Conservation (phyloP, 2,329 filamentous ascomycete genomes). For the Penicillium sumatraense region DNA sequence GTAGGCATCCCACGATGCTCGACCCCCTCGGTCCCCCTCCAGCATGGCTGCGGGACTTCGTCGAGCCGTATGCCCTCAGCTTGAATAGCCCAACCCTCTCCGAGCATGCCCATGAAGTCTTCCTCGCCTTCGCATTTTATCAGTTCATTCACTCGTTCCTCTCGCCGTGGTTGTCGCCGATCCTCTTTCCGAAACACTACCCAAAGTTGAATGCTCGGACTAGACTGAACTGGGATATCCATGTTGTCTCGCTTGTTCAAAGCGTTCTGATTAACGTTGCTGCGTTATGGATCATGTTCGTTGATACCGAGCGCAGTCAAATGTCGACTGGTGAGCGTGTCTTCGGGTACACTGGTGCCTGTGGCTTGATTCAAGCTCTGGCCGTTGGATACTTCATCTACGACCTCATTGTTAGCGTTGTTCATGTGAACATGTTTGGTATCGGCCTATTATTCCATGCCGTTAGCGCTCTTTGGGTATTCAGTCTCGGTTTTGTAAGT, state of each 20-base stretch:
- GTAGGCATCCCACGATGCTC: constrained; percentile 40
- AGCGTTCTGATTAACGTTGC: constrained; percentile 59
- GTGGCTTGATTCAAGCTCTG: constrained; percentile 63
- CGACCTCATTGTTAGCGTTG: constrained; percentile 62
- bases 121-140: constrained; percentile 62
- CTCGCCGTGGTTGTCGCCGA: constrained; percentile 59
- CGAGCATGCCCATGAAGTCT: constrained; percentile 65
- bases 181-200: constrained; percentile 61
- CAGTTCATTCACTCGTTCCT: constrained; percentile 58
- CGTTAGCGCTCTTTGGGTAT: constrained; percentile 64
- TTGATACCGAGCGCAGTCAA: constrained; percentile 58
- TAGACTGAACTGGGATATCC: constrained; percentile 69
- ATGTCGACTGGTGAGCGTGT: constrained; percentile 60
- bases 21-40: constrained; percentile 55
- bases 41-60: constrained; percentile 52
- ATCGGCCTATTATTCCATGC: constrained; percentile 66
- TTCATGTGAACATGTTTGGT: constrained; percentile 63
- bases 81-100: constrained; percentile 60
- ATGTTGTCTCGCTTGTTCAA: constrained; percentile 67
- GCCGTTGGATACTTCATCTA: constrained; percentile 69
- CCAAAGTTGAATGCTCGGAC: constrained; percentile 58
- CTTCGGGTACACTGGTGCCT: constrained; percentile 65
- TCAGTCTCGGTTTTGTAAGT: constrained; percentile 67
- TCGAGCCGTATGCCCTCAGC: constrained; percentile 56
- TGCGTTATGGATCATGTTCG: constrained; percentile 63